phyloP scores from a whole-genome alignment of 768 basidiomycete species.

The Boletellus ananiceps region DNA sequence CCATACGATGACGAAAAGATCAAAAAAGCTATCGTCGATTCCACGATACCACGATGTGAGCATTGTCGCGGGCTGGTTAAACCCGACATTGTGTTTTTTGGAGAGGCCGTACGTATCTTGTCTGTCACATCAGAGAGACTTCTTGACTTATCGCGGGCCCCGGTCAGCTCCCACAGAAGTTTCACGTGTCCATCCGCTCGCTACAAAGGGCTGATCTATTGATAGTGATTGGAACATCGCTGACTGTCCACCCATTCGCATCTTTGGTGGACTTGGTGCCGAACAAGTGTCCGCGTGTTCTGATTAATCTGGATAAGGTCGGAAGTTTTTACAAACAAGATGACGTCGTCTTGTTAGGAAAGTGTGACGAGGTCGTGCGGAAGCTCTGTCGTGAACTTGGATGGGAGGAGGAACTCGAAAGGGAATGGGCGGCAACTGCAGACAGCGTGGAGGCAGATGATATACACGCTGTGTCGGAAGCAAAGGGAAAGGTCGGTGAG shows the following conservation, averaged over 20 bases:
- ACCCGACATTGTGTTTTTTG: slow-evolving; percentile 95
- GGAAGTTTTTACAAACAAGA: slow-evolving; percentile 58
- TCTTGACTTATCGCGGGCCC: background rate
- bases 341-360: slow-evolving; percentile 62
- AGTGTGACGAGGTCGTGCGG: slow-evolving; percentile 65
- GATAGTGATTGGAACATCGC: slow-evolving; percentile 87
- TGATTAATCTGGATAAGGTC: slow-evolving; percentile 84
- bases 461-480: slow-evolving; percentile 2
- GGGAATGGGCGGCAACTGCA: slow-evolving; percentile 51
- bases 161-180: slow-evolving; percentile 66
- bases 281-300: slow-evolving; percentile 64
- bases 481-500: slow-evolving; percentile 9
- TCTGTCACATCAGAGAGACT: background rate
- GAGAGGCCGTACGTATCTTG: slow-evolving; percentile 56
- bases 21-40: slow-evolving; percentile 53
- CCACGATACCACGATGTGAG: slow-evolving; percentile 58
- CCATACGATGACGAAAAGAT: slow-evolving; percentile 65
- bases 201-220: slow-evolving; percentile 75
- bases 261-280: slow-evolving; percentile 59
- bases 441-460: slow-evolving; percentile 21
- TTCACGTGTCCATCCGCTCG: slow-evolving; percentile 51
- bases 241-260: slow-evolving; percentile 86
- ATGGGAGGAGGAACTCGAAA: slow-evolving; percentile 63
- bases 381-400: slow-evolving; percentile 64
- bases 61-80: slow-evolving; percentile 73